These are phyloP conservation scores for Eleusine coracana DNA, from an alignment of 176 grass and related monocot species.

Conservation along the genomic window DNA sequence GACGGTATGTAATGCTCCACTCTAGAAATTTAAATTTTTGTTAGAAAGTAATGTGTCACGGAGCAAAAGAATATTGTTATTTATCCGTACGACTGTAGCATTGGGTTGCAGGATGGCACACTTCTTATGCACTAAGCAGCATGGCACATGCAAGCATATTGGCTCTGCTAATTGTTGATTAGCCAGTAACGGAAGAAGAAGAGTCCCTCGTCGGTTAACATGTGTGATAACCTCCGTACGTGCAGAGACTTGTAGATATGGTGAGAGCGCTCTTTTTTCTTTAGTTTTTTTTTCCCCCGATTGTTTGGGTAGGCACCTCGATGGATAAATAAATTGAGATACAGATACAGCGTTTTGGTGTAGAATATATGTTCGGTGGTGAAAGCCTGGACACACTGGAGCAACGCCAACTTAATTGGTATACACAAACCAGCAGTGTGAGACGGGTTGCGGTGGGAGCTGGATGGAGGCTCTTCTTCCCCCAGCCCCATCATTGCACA, in stretches of 20 bases:
- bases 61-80: neutral
- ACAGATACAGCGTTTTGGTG: neutral
- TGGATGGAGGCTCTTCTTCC: no score
- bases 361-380: slow-evolving; percentile 46
- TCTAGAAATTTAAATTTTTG: neutral
- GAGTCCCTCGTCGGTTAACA: neutral
- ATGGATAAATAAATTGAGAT: neutral
- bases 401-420: slow-evolving; percentile 18
- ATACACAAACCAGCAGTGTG: no score
- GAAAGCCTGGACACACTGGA: slow-evolving; percentile 29
- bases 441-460: neutral
- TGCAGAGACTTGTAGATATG: no score
- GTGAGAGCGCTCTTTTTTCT: no score
- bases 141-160: slow-evolving; percentile 1
- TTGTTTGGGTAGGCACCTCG: slow-evolving; percentile 5
- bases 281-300: no score
- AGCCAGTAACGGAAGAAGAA: neutral
- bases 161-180: neutral
- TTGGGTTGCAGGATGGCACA: neutral
- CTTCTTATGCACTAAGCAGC: neutral
- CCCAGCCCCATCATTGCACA: neutral
- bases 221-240: no score
- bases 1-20: neutral
- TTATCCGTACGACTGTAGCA: neutral
- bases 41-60: neutral